phyloP scores from a whole-genome alignment of 1,284 basidiomycete species.

The Mixia osmundae region DNA sequence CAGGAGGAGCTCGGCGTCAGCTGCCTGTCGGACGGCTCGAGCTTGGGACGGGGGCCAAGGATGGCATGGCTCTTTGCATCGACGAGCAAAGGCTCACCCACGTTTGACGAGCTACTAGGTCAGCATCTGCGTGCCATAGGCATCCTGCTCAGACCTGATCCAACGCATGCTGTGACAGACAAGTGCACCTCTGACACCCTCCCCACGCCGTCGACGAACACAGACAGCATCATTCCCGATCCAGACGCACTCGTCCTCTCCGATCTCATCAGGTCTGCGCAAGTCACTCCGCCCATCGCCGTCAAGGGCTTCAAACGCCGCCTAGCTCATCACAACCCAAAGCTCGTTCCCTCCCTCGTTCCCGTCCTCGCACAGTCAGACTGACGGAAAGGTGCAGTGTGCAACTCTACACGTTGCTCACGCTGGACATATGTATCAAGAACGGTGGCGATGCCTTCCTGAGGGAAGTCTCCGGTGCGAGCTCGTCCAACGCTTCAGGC shows the following conservation, averaged over 20 bases:
- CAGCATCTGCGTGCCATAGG: not conserved
- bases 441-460: conserved; percentile 91
- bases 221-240: conserved; percentile 18
- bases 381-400: conserved; percentile 5
- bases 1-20: too few species aligned
- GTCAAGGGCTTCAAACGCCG: conserved; percentile 72
- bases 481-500: conserved; percentile 1
- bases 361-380: conserved; percentile 22
- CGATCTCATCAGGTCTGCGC: conserved; percentile 84
- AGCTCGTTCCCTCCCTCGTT: conserved; percentile 81
- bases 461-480: conserved; percentile 35
- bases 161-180: conserved; percentile 30
- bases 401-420: conserved; percentile 10
- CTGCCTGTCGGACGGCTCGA: too few species aligned
- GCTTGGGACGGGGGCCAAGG: too few species aligned
- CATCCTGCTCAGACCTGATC: not conserved
- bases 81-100: too few species aligned
- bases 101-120: too few species aligned
- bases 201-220: conserved; percentile 27
- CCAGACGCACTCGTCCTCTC: conserved; percentile 68
- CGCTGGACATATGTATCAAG: conserved; percentile 87
- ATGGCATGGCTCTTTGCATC: too few species aligned
- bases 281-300: conserved; percentile 58
- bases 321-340: conserved; percentile 82
- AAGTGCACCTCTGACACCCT: conserved; percentile 75